Percentiles rank a stretch among this genome's conserved stretches.
phyloP scores from a whole-genome alignment of 2,329 filamentous ascomycete species.

The Neonectria coccinea region DNA sequence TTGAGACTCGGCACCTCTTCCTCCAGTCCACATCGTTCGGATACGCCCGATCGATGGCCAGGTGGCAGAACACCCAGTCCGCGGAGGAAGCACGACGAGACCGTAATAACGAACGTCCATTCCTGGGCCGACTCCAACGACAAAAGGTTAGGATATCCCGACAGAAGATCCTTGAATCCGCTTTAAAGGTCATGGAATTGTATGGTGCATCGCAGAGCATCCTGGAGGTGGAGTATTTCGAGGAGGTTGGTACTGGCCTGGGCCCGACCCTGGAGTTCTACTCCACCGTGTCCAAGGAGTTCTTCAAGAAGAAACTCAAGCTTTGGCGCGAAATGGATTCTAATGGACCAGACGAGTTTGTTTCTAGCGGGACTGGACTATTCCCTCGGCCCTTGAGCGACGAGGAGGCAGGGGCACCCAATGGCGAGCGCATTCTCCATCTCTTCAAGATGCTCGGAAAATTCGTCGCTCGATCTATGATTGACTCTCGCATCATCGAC shows the following conservation, averaged over 20 bases:
- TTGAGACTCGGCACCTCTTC: slow-evolving; percentile 96
- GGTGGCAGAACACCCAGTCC: slow-evolving; percentile 93
- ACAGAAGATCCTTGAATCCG: slow-evolving; percentile 94
- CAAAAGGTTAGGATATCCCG: slow-evolving; percentile 99
- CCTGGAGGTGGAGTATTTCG: slow-evolving; percentile 97
- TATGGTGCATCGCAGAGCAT: slow-evolving; percentile 98
- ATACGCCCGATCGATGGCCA: slow-evolving; percentile 95
- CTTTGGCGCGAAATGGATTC: slow-evolving; percentile 94
- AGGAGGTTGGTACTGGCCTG: slow-evolving; percentile 95
- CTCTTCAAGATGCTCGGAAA: slow-evolving; percentile 95
- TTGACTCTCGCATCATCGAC: slow-evolving; percentile 97
- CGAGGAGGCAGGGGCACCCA: slow-evolving; percentile 77
- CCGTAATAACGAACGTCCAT: slow-evolving; percentile 89
- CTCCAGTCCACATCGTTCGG: slow-evolving; percentile 98
- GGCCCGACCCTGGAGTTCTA: slow-evolving; percentile 98
- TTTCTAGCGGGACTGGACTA: slow-evolving; percentile 84
- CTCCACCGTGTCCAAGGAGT: slow-evolving; percentile 95
- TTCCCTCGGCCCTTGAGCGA: slow-evolving; percentile 93
- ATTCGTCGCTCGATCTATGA: slow-evolving; percentile 97
- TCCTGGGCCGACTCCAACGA: slow-evolving; percentile 89
- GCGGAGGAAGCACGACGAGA: slow-evolving; percentile 85
- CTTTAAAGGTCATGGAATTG: slow-evolving; percentile 98
- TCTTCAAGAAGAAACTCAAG: slow-evolving; percentile 96
- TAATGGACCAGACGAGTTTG: slow-evolving; percentile 79
- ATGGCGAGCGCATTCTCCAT: slow-evolving; percentile 88